Base-by-base conservation (phyloP, 208 protist species). In the Crithidia thermophila region DNA sequence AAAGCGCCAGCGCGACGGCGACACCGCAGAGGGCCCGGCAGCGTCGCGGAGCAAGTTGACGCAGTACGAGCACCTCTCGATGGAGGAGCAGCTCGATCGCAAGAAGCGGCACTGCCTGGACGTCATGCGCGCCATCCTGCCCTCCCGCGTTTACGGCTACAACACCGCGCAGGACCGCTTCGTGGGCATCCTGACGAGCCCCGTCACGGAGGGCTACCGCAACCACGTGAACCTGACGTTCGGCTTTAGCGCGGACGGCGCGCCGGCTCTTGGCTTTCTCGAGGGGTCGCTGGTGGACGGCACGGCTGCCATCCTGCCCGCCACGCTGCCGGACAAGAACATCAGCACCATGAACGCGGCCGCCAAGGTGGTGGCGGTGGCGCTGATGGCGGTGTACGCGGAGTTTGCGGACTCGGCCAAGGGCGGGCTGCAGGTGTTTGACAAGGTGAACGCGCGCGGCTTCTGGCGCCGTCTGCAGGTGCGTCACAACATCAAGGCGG, bases 151-250 rank as follows among this genome's bases (percentile, higher is more conserved):
- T 4, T 73, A 78, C 72, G 77, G 75, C 39, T 60, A 78, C 63
- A 74, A 79, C 31, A 50, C 72, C 42, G 72, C 71, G 20, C 39
- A 67, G 16, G 59, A 75, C 10, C 71, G 81, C 46, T 92, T 92
- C 49, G 11, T 84, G 13, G 89, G 81, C 31, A 70, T 98, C 28
- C 23, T 95, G 14, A 50, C 65, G 53, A 96, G 92, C 52, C 93
- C 95, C 2, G 36, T 69, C 0, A 74, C 63, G 25, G 63, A 78
- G 51, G 85, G 91, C 18, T 98, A 98, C 76, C 88, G 96, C 51
- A 98, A 98, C 56, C 97, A 98, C 77, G 82, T 89, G 25, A 84
- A 95, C 57, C 79, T 98, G 21, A 89, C 91, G 21, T 94, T 95
- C 67, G 96, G 95, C n/a, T 71, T 65, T 37, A 72, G 78, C 46